phyloP scores from a whole-genome alignment of 768 basidiomycete genomes.

The Naganishia vishniacii region DNA sequence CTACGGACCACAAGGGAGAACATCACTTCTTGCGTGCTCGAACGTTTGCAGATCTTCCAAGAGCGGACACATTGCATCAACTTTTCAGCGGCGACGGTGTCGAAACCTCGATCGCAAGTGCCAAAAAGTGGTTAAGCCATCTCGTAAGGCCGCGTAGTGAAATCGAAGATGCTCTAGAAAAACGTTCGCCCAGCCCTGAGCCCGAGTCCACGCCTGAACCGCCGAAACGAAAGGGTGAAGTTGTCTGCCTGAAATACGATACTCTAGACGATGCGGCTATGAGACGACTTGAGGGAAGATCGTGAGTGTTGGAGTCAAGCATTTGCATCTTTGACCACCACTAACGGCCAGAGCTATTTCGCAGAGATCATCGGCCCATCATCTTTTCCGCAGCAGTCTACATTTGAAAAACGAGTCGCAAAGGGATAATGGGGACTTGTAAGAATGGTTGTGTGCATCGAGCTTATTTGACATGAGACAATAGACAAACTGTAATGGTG shows the following conservation, averaged over 20 bases:
- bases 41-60: neutral
- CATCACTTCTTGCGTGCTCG: neutral
- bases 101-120: slow-evolving; percentile 19
- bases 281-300: slow-evolving; percentile 45
- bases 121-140: slow-evolving; percentile 31
- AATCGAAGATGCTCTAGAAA: neutral
- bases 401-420: slow-evolving; percentile 19
- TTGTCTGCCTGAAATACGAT: slow-evolving; percentile 46
- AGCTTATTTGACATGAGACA: no score
- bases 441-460: no score
- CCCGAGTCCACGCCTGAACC: neutral
- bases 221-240: slow-evolving; percentile 39
- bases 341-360: neutral
- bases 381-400: slow-evolving; percentile 47
- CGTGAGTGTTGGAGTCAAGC: slow-evolving; percentile 32
- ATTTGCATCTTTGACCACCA: neutral
- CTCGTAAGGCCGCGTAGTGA: slow-evolving; percentile 34
- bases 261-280: slow-evolving; percentile 48
- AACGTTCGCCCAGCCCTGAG: neutral
- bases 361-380: slow-evolving; percentile 46
- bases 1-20: neutral
- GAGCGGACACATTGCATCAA: slow-evolving; percentile 10
- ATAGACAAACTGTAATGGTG: no score
- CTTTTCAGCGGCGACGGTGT: slow-evolving; percentile 14
- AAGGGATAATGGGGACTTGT: neutral